Evolutionary conservation across 352 stramenopile genomes (phyloP).

Genomic region (Pythium dissimile): DNA sequence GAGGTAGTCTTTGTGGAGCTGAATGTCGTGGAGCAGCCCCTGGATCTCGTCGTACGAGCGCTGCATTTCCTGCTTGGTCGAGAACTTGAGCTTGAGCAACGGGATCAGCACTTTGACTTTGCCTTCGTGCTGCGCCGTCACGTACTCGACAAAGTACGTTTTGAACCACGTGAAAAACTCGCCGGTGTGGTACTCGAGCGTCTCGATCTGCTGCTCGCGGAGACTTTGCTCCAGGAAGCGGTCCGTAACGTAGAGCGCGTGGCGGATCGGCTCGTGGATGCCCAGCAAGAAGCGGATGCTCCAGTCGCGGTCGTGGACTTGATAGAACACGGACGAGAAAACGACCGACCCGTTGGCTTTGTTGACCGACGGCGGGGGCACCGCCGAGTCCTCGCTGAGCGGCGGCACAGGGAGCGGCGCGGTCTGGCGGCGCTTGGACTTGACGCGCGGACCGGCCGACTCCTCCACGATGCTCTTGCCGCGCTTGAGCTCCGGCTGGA

Average conservation of each 20-base stretch:
- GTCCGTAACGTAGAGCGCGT: slow-evolving; percentile 82
- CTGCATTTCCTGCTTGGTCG: slow-evolving; percentile 60
- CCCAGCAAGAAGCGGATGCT: slow-evolving; percentile 70
- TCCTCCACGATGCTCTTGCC: slow-evolving; percentile 6
- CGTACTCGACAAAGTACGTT: slow-evolving; percentile 75
- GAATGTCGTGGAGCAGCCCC: slow-evolving; percentile 51
- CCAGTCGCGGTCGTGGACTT: slow-evolving; percentile 58
- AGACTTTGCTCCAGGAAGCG: slow-evolving; percentile 64
- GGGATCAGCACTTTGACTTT: slow-evolving; percentile 66
- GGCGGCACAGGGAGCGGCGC: neutral
- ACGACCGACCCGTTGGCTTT: slow-evolving; percentile 67
- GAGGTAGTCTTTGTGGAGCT: slow-evolving; percentile 49
- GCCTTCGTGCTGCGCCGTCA: slow-evolving; percentile 65
- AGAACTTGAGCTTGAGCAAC: slow-evolving; percentile 54
- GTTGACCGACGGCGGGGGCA: slow-evolving; percentile 33
- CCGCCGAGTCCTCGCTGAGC: slow-evolving; percentile 30
- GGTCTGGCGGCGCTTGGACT: slow-evolving; percentile 1
- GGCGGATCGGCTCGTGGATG: slow-evolving; percentile 74
- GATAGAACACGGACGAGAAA: slow-evolving; percentile 64
- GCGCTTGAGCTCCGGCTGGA: slow-evolving; percentile 10
- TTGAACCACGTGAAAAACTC: slow-evolving; percentile 85
- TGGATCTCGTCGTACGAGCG: slow-evolving; percentile 62
- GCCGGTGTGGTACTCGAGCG: slow-evolving; percentile 47
- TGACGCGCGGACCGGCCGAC: neutral
- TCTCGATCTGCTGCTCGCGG: slow-evolving; percentile 27